Conservation (phyloP, 1,284 basidiomycete species). For the Trichosporon sp. region DNA sequence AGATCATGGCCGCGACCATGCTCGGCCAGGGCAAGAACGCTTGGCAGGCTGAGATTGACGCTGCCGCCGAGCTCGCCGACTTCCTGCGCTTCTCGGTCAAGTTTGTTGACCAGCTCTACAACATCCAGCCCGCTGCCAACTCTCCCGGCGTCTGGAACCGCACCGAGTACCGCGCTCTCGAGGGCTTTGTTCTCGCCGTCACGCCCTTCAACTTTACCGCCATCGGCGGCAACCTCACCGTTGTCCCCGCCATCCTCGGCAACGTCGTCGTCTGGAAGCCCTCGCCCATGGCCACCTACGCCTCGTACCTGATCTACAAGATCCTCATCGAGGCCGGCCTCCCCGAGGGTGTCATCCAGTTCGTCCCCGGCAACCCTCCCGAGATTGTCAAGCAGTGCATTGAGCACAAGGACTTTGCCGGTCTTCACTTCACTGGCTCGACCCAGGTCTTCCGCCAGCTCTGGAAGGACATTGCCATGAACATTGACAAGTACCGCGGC, state of each 20-base stretch:
- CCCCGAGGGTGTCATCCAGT: slow-evolving; percentile 92
- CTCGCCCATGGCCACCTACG: slow-evolving; percentile 88
- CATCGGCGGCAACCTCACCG: slow-evolving; percentile 82
- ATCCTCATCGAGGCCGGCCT: slow-evolving; percentile 91
- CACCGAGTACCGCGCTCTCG: slow-evolving; percentile 88
- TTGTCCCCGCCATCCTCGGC: slow-evolving; percentile 85
- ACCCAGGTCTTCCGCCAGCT: slow-evolving; percentile 89
- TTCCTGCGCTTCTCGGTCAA: slow-evolving; percentile 97
- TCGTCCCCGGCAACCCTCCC: slow-evolving; percentile 79
- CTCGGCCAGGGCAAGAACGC: slow-evolving; percentile 98
- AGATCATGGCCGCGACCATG: slow-evolving; percentile 93
- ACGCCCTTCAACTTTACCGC: slow-evolving; percentile 99
- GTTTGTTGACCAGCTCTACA: slow-evolving; percentile 91
- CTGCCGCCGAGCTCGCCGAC: slow-evolving; percentile 91
- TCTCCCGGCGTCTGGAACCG: slow-evolving; percentile 90
- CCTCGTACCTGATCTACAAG: slow-evolving; percentile 89
- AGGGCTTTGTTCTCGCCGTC: slow-evolving; percentile 95
- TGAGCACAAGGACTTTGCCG: slow-evolving; percentile 72
- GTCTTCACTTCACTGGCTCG: slow-evolving; percentile 94
- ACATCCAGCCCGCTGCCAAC: slow-evolving; percentile 83
- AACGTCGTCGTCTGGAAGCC: slow-evolving; percentile 98
- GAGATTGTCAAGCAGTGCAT: slow-evolving; percentile 78
- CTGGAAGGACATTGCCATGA: slow-evolving; percentile 90
- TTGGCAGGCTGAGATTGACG: slow-evolving; percentile 99
- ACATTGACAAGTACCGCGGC: slow-evolving; percentile 75